Evolutionary conservation across 1,284 basidiomycete genomes (phyloP).

Genomic region (Meira miltonrushii): DNA sequence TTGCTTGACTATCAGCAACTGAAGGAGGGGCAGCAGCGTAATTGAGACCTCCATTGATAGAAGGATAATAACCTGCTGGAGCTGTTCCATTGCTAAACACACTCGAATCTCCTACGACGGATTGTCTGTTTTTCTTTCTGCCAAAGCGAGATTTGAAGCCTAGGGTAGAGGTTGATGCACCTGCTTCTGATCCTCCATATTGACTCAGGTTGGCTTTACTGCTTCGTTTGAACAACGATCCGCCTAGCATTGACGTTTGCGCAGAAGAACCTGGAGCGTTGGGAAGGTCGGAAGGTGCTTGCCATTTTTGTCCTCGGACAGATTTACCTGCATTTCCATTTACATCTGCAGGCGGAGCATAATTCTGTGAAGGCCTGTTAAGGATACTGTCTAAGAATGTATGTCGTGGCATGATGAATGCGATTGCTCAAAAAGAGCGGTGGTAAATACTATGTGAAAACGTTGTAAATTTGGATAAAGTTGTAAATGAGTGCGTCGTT

Average conservation of each 20-base stretch:
- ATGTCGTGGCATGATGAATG: conserved; percentile 31
- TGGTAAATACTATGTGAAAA: neutral
- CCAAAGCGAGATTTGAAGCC: conserved; percentile 26
- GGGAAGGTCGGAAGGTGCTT: conserved; percentile 35
- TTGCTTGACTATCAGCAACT: conserved; percentile 21
- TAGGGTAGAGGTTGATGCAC: neutral
- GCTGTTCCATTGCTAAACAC: neutral
- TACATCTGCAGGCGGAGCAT: conserved; percentile 20
- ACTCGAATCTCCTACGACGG: conserved; percentile 9
- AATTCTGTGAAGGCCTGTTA: conserved; percentile 48
- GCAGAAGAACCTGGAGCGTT: conserved; percentile 24
- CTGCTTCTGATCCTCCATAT: conserved; percentile 25
- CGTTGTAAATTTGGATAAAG: neutral
- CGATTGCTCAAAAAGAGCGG: no score
- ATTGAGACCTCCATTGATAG: conserved; percentile 22
- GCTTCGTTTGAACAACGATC: conserved; percentile 28
- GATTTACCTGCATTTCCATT: neutral
- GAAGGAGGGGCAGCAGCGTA: conserved; percentile 3
- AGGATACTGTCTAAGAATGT: conserved; percentile 48
- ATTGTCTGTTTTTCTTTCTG: conserved; percentile 21
- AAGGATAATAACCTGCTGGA: conserved; percentile 21
- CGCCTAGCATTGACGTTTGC: conserved; percentile 32
- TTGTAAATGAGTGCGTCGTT: neutral
- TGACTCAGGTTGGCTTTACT: conserved; percentile 13
- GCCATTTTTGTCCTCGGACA: conserved; percentile 7